Conservation (phyloP, 139 green algal species). For the Chlorella sp. region DNA sequence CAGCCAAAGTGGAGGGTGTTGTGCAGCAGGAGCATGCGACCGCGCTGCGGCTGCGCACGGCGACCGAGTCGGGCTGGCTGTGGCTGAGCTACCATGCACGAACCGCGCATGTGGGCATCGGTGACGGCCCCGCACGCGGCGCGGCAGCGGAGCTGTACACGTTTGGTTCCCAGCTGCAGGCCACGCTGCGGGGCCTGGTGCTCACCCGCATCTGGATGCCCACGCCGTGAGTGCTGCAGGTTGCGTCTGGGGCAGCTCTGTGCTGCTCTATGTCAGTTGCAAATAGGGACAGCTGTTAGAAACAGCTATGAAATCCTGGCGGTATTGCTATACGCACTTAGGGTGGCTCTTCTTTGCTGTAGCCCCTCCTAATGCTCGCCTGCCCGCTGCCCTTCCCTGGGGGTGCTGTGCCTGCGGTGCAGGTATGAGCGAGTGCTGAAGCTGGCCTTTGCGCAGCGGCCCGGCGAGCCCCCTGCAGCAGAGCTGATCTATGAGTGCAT, state of each 20-base stretch:
- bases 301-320: no score
- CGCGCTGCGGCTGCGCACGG: constrained; percentile 2
- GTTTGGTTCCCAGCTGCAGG: constrained; percentile 54
- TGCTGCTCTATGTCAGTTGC: no score
- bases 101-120: constrained; percentile 53
- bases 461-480: constrained; percentile 50
- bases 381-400: no score
- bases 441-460: constrained; percentile 72
- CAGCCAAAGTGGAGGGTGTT: constrained; percentile 63
- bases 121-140: constrained; percentile 38
- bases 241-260: no score
- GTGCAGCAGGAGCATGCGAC: constrained; percentile 14
- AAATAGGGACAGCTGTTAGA: no score
- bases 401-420: no score
- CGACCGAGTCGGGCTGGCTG: constrained; percentile 65
- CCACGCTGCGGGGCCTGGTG: constrained; percentile 65
- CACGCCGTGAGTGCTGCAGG: background rate
- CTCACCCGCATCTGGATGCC: constrained; percentile 67
- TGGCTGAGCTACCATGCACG: constrained; percentile 80
- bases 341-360: no score
- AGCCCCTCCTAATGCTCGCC: no score
- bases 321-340: no score
- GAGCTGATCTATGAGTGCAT: constrained; percentile 81
- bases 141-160: constrained; percentile 51
- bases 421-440: constrained; percentile 79